Evolutionary conservation across 768 basidiomycete genomes (phyloP), one percentile per base, ranked within the genome.

Genomic region (Chiua virens): DNA sequence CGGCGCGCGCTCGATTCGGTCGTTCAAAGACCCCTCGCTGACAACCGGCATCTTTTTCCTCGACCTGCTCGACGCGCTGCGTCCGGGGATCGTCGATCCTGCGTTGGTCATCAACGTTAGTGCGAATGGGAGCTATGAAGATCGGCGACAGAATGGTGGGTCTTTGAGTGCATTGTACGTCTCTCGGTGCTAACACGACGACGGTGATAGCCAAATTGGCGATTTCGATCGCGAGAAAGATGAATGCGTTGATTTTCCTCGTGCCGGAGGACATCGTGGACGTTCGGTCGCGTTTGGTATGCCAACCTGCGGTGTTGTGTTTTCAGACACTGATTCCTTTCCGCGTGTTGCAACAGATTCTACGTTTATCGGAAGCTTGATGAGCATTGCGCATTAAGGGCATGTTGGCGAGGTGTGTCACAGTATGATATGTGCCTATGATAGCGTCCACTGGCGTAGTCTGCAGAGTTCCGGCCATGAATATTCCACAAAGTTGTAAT

Each of bases 211-310:
- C 95, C 15, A 98, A 98, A 81, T 72, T 98, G 56, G 96, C 93
- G 8, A 98, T 98, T 60, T 98, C 96, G 3, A 98, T 98, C 60
- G 95, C 96, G n/a, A 80, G 96, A 64, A 98, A 98, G 80, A 87
- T 95, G 86, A 91, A 92, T 47, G 91, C 92, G 5, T 71, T 97
- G 60, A 98, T 98, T 62, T 98, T 98, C 80, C 73, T 98, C 52
- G 96, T 98, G 0, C 94, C 96, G 0, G 96, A 98, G 65, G 94
- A 94, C 71, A 94, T 98, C 60, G 93, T 98, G 32, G 95, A 98
- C 67, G 81, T 98, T 53, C 85, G 96, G 38, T 84, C 93, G 28
- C 84, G 92, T 52, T 77, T 97, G 67, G 93, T 96, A 66, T 36
- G 89, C 77, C 18, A 27, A 32, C 25, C 50, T 22, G 20, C 25